Base-by-base conservation (phyloP, 2,329 filamentous ascomycete species). In the Cryphonectria carpinicola region DNA sequence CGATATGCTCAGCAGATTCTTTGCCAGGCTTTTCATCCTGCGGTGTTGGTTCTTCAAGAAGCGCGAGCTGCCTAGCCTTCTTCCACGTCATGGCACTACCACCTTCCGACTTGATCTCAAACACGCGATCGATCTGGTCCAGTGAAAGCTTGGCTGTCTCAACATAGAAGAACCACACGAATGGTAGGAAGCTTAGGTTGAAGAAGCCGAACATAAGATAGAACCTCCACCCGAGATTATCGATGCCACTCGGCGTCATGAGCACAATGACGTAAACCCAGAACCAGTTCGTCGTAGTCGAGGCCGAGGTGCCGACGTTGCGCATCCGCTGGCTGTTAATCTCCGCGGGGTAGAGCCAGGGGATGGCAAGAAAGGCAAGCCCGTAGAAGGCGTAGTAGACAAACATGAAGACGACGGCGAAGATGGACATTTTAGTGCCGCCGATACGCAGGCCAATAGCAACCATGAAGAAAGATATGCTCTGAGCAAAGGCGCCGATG, bases 311-410 rank as follows among this genome's bases (percentile, higher is more conserved):
- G 71, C 95, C 95, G 84, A 97, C 97, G 66, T 94, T 95, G 78
- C 94, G 90, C 78, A 97, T 97, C 82, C 93, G 97, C 71, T 97
- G 85, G 3, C 95, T 95, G 54, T 97, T 84, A 74, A 98, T 98
- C 85, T 98, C 95, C 25, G 94, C 94, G 22, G 95, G 95, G 79
- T 97, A 97, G 25, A 97, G 84, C 95, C 95, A 97, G 28, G 73
- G 71, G 25, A 69, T 70, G 10, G 39, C 8, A 1, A 43, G 14
- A 14, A 43, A 14, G 39, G 39, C 8, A 10, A 43, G 8, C 39
- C 39, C 39, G 39, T 43, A 43, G 39, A 43, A 43, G 5, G 14
- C 39, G 14, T 43, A 43, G 39, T 43, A 43, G 10, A 43, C 14
- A 14, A 43, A 43, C 10, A 43, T 43, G 39, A 43, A 43, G 39